A percentile compares a stretch with the other conserved stretches of the same genome.
Conservation (phyloP, 441 rosid genomes). For the Adansonia gregorii region DNA sequence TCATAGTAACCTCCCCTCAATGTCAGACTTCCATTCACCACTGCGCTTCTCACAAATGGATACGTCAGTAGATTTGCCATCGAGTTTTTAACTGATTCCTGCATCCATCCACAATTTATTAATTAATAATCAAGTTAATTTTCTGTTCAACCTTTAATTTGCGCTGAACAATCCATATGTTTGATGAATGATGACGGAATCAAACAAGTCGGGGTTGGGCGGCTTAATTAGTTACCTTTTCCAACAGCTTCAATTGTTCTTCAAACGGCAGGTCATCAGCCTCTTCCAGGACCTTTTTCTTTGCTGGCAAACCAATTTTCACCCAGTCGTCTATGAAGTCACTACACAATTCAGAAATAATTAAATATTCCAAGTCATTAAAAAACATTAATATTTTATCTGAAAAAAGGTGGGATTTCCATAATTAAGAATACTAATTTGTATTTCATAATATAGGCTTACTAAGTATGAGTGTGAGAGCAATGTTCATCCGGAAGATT, state of each 20-base stretch:
- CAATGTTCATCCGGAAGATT: conserved; percentile 28
- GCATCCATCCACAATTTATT: conserved; percentile 27
- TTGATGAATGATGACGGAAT: background rate
- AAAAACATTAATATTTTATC: background rate
- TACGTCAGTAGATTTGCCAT: conserved; percentile 61
- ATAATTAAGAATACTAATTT: background rate
- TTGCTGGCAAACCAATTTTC: conserved; percentile 40
- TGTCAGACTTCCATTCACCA: conserved; percentile 44
- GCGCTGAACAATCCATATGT: background rate
- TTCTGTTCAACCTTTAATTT: background rate
- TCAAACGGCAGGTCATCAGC: background rate
- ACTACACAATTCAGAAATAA: conserved; percentile 22
- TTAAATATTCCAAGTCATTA: background rate
- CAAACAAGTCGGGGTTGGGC: background rate
- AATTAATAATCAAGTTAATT: background rate
- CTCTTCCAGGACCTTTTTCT: conserved; percentile 29
- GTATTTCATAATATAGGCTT: background rate
- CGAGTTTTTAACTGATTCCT: conserved; percentile 73
- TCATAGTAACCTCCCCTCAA: conserved; percentile 70
- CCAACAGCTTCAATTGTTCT: conserved; percentile 23
- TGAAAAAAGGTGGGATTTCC: background rate
- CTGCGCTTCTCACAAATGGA: conserved; percentile 61
- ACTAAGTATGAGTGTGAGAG: conserved; percentile 25
- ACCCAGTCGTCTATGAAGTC: conserved; percentile 49
- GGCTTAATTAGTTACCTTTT: conserved; percentile 26